Evolutionary conservation across 1,284 basidiomycete genomes (phyloP).

Genomic region (Lentinus polychrous): DNA sequence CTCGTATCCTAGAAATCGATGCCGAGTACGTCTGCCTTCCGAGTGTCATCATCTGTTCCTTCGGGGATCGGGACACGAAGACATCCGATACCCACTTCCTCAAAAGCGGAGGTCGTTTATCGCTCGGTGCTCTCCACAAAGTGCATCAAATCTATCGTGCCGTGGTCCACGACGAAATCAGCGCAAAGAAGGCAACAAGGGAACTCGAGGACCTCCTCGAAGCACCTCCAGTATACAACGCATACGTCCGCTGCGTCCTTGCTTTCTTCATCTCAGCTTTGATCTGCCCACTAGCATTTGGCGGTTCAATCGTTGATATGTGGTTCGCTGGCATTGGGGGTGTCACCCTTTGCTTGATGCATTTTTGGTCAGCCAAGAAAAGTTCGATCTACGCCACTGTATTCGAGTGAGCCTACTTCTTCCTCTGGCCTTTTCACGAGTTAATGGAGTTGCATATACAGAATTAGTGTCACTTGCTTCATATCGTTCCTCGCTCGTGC

Average conservation of each 20-base stretch:
- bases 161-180: slow-evolving; percentile 82
- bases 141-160: slow-evolving; percentile 72
- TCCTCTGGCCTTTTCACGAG: background rate
- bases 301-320: slow-evolving; percentile 82
- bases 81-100: slow-evolving; percentile 80
- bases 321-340: slow-evolving; percentile 72
- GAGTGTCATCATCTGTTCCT: slow-evolving; percentile 76
- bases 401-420: slow-evolving; percentile 63
- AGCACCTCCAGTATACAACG: slow-evolving; percentile 53
- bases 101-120: slow-evolving; percentile 64
- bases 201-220: slow-evolving; percentile 41
- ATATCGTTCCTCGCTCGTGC: slow-evolving; percentile 78
- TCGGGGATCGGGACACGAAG: slow-evolving; percentile 72
- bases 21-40: slow-evolving; percentile 80
- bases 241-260: slow-evolving; percentile 53
- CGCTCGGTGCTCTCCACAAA: slow-evolving; percentile 70
- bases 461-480: slow-evolving; percentile 79
- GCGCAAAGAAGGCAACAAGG: slow-evolving; percentile 63
- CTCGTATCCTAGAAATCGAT: slow-evolving; percentile 76
- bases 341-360: slow-evolving; percentile 59
- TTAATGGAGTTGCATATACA: slow-evolving; percentile 24
- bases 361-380: slow-evolving; percentile 64
- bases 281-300: slow-evolving; percentile 80
- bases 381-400: slow-evolving; percentile 80
- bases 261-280: slow-evolving; percentile 66